Evolutionary conservation across 2,329 filamentous ascomycete species (phyloP).

Genomic region (Penicillium palitans): DNA sequence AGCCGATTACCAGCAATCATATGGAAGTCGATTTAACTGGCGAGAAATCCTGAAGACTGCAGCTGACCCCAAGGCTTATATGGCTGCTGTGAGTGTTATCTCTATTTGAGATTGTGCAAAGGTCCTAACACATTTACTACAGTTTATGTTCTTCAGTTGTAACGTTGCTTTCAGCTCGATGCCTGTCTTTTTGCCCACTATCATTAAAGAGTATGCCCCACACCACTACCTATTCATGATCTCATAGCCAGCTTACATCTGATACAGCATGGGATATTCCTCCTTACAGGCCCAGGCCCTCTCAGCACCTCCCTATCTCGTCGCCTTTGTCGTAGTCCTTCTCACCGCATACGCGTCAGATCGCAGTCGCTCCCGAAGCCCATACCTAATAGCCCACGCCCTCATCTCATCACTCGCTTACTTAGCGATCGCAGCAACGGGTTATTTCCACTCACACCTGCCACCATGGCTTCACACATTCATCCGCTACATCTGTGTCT

Average conservation of each 20-base stretch:
- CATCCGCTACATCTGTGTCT: slow-evolving; percentile 71
- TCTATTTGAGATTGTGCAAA: background rate
- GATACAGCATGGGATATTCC: slow-evolving; percentile 66
- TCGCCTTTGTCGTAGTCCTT: slow-evolving; percentile 71
- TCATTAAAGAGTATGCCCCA: slow-evolving; percentile 60
- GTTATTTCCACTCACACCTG: slow-evolving; percentile 44
- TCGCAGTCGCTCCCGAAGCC: slow-evolving; percentile 59
- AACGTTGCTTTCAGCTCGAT: slow-evolving; percentile 88
- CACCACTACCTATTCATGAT: background rate
- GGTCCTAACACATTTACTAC: background rate
- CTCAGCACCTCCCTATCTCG: slow-evolving; percentile 76
- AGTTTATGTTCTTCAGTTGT: slow-evolving; percentile 78
- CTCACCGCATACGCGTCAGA: slow-evolving; percentile 73
- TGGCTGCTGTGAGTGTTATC: slow-evolving; percentile 59
- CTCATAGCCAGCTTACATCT: background rate
- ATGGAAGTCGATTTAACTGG: slow-evolving; percentile 49
- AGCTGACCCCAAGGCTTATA: slow-evolving; percentile 67
- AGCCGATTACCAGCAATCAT: slow-evolving; percentile 34
- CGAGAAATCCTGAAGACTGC: slow-evolving; percentile 61
- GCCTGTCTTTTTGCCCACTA: slow-evolving; percentile 82
- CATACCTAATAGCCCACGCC: slow-evolving; percentile 69
- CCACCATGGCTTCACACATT: slow-evolving; percentile 35
- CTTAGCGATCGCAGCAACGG: slow-evolving; percentile 60
- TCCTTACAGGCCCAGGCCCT: slow-evolving; percentile 71
- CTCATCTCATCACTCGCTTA: slow-evolving; percentile 66